Evolutionary conservation across 305 asterid species (phyloP).

Genomic region (Striga hermonthica): DNA sequence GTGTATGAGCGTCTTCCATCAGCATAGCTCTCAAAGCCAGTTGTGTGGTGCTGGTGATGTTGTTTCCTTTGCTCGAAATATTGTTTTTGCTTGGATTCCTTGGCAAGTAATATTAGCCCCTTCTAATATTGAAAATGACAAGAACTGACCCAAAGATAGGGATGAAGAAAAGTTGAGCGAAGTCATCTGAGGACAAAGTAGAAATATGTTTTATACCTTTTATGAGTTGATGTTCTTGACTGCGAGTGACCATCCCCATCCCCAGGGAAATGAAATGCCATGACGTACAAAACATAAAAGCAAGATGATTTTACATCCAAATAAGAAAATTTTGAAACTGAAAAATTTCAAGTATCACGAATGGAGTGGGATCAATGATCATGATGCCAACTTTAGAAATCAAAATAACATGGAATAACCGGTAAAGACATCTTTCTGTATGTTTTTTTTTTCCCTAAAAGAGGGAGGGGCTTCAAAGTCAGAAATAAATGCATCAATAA

Average conservation of each 20-base stretch:
- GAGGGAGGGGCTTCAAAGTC: conserved; percentile 21
- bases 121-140: conserved; percentile 18
- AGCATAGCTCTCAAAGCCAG: conserved; percentile 41
- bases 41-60: conserved; percentile 52
- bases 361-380: conserved; percentile 6
- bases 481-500: conserved; percentile 17
- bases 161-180: conserved; percentile 19
- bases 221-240: conserved; percentile 76
- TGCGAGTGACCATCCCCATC: conserved; percentile 35
- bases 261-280: conserved; percentile 34
- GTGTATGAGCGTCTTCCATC: conserved; percentile 43
- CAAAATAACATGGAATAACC: not conserved
- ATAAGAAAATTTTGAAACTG: conserved; percentile 8
- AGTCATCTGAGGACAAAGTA: conserved; percentile 5
- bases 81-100: conserved; percentile 65
- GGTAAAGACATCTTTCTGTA: not conserved
- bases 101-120: conserved; percentile 22
- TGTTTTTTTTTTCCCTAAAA: conserved; percentile 11
- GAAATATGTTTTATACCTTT: conserved; percentile 51
- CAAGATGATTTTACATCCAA: conserved; percentile 22
- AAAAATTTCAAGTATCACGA: conserved; percentile 23
- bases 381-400: conserved; percentile 11
- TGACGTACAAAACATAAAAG: conserved; percentile 29
- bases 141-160: conserved; percentile 18
- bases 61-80: conserved; percentile 88